These are phyloP conservation scores for Persicaria tinctoria DNA, from an alignment of 148 eudicot species.

Conservation along the genomic window DNA sequence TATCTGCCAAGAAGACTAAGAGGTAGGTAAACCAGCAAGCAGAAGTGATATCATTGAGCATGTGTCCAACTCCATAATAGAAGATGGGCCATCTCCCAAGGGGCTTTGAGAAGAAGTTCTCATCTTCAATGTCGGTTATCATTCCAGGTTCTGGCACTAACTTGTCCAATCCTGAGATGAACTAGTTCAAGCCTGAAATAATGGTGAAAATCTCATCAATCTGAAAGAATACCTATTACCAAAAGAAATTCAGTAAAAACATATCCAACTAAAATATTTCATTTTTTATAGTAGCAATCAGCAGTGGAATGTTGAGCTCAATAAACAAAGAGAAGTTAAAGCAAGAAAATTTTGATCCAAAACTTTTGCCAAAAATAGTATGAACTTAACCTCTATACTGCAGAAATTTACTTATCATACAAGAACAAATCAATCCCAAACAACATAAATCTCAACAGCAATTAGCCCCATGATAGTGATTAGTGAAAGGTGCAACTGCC, in stretches of 20 bases:
- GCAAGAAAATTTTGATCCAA: neutral
- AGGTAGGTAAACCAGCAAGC: constrained; percentile 97
- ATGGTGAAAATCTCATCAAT: neutral
- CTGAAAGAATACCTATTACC: neutral
- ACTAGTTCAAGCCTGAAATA: neutral
- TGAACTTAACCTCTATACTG: neutral
- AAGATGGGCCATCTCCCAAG: constrained; percentile 54
- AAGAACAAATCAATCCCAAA: neutral
- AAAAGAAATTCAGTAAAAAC: neutral
- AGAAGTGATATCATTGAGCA: constrained; percentile 93
- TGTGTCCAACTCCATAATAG: constrained; percentile 84
- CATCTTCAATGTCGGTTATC: constrained; percentile 31
- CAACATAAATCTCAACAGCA: neutral
- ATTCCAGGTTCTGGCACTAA: constrained; percentile 14
- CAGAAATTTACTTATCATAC: neutral
- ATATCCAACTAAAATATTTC: neutral
- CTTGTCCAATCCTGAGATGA: neutral
- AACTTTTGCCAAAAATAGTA: neutral
- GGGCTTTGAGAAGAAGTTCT: constrained; percentile 36
- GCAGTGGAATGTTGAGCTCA: neutral
- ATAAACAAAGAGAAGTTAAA: neutral
- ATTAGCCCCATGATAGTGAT: neutral
- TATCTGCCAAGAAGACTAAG: constrained; percentile 76
- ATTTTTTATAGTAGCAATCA: neutral
- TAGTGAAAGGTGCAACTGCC: too few relatives aligned